Percentiles rank a stretch among this genome's conserved stretches.
These are phyloP conservation scores for Phytopythium cucurbitacearum DNA, from an alignment of 352 stramenopile genomes.

Conservation along the genomic window DNA sequence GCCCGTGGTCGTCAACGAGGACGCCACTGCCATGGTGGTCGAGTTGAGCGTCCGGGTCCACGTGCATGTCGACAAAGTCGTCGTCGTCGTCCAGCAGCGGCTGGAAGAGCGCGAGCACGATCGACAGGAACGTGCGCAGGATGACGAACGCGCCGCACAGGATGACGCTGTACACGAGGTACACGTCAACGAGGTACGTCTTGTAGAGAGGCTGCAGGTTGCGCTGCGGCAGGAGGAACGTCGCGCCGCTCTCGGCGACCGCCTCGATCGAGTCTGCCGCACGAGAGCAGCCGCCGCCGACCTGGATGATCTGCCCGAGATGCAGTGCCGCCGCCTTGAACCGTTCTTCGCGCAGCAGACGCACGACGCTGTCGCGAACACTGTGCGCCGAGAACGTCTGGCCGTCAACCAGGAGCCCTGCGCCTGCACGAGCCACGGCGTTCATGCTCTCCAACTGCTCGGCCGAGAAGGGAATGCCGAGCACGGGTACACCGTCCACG, in stretches of 20 bases:
- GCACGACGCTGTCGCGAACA: conserved; percentile 27
- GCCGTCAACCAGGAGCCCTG: conserved; percentile 35
- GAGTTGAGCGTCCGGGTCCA: too few relatives aligned
- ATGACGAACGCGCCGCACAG: conserved; percentile 82
- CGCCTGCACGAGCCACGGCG: conserved; percentile 45
- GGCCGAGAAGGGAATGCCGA: conserved; percentile 67
- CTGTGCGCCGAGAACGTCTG: conserved; percentile 27
- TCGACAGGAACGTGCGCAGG: conserved; percentile 68
- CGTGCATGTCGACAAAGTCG: too few relatives aligned
- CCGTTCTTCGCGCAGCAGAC: conserved; percentile 30
- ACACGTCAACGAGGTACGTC: conserved; percentile 83
- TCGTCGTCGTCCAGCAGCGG: conserved; percentile 10
- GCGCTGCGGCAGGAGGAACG: conserved; percentile 43
- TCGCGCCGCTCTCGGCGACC: conserved; percentile 46
- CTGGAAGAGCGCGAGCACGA: conserved; percentile 67
- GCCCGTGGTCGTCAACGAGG: too few relatives aligned
- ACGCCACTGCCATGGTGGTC: too few relatives aligned
- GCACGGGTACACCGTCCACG: conserved; percentile 47
- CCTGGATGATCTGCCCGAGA: conserved; percentile 56
- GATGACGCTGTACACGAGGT: conserved; percentile 79
- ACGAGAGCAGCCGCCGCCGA: conserved; percentile 41
- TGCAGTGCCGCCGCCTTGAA: conserved; percentile 37
- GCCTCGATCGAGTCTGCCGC: conserved; percentile 55
- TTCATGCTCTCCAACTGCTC: conserved; percentile 76
- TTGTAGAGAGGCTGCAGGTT: conserved; percentile 76